Base-by-base conservation (phyloP, 495 filamentous ascomycete genomes). In the Pyrenula aspistea region DNA sequence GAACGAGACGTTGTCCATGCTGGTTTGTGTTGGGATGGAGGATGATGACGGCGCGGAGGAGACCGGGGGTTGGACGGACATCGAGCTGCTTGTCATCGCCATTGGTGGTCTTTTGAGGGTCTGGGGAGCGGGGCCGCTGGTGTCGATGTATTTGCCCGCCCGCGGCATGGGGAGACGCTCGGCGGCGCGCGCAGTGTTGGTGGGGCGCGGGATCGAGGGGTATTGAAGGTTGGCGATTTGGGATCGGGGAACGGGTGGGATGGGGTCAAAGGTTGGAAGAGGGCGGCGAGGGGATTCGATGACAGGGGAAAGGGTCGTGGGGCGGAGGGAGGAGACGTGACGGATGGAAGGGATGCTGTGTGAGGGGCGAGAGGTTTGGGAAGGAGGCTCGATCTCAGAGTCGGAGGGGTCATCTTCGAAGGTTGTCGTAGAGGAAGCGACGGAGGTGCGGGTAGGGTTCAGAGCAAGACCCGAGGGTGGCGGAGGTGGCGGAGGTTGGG, bases 351-450 rank as follows among this genome's bases (percentile, higher is more conserved):
- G 8, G 4, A 15, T 4, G 31, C 8, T 42, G 4, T 4, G 4
- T 4, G 4, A 42, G 31, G 31, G 4, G 31, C 31, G 31, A 15
- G 31, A 42, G 4, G 31, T 42, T 15, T 4, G 15, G 8, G 31
- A 42, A 4, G 31, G 15, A 15, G 31, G 22, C 10, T 52, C 50
- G n/a, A 19, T 52, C 20, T 52, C 50, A 10, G n/a, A 24, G n/a
- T 52, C 50, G 8, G 50, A 24, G 50, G 50, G n/a, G 50, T 52
- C 50, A 19, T 52, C 50, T 19, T 52, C 50, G 50, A 52, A 21
- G 50, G n/a, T 52, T 8, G 50, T 52, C 20, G 50, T 24, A 4
- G n/a, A 20, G n/a, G 50, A 52, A 10, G 50, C 50, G 20, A 24
- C n/a, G 4, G 50, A 52, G 22, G 10, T 19, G n/a, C 50, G 50